phyloP scores from a whole-genome alignment of 192 early-diverging fungal genomes.

The Funneliformis geosporum region DNA sequence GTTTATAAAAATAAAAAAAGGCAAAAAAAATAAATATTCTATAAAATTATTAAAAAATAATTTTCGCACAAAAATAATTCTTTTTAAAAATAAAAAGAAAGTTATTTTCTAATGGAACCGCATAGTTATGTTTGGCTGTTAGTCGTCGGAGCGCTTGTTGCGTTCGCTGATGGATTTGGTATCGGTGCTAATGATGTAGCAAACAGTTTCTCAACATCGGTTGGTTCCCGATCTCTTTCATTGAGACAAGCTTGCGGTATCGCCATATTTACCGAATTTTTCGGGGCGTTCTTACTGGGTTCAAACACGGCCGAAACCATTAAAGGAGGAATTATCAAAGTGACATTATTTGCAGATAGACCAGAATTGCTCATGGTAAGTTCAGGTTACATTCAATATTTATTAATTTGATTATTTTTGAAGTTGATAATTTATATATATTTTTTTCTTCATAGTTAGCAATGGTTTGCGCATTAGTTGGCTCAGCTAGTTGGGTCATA shows the following conservation, averaged over 20 bases:
- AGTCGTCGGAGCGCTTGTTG: conserved; percentile 61
- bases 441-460: conserved; percentile 42
- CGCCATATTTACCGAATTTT: not conserved
- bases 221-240: conserved; percentile 62
- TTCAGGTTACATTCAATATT: not conserved
- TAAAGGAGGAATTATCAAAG: not conserved
- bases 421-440: no score
- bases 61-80: no score
- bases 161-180: conserved; percentile 70
- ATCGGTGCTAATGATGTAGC: conserved; percentile 79
- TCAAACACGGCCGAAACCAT: not conserved
- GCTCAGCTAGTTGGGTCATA: conserved; percentile 71
- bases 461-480: conserved; percentile 72
- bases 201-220: conserved; percentile 74
- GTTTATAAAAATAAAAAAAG: no score
- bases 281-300: not conserved
- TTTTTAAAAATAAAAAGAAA: no score
- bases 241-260: not conserved
- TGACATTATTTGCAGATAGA: not conserved
- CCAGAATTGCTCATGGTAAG: not conserved
- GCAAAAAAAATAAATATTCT: no score
- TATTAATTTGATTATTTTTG: no score
- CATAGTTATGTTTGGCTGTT: conserved; percentile 66
- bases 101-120: not conserved
- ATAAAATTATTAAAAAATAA: no score